Conservation (phyloP, 176 grass and related monocot species). For the Paspalum vaginatum region DNA sequence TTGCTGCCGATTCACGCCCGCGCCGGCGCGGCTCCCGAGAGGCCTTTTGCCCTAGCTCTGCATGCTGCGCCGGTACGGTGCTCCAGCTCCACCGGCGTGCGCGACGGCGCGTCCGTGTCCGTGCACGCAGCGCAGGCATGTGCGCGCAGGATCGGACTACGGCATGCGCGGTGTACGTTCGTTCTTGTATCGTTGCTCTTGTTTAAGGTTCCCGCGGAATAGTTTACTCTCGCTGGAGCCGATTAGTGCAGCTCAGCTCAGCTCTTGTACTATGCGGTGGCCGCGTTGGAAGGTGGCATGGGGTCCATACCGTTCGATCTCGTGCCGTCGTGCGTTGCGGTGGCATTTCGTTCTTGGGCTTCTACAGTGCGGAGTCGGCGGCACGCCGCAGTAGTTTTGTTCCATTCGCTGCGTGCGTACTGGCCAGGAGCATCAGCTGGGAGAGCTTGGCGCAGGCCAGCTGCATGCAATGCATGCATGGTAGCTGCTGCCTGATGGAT, state of each 20-base stretch:
- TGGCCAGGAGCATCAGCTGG: not conserved
- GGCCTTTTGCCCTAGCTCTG: not conserved
- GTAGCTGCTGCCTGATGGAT: not conserved
- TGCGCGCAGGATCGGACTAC: not conserved
- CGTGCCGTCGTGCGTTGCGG: conserved; percentile 40
- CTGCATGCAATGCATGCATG: conserved; percentile 22
- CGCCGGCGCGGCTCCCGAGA: conserved; percentile 2
- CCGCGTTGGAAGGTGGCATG: not conserved
- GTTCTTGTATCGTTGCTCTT: conserved; percentile 32
- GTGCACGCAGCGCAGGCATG: conserved; percentile 15
- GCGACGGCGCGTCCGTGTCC: not conserved
- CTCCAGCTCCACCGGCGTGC: no score
- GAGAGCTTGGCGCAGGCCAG: no score
- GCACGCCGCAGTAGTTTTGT: not conserved
- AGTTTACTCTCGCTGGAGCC: no score
- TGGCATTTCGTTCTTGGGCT: conserved; percentile 35
- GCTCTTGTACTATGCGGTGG: not conserved
- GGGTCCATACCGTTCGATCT: conserved; percentile 33
- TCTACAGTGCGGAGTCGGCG: not conserved
- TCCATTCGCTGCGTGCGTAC: not conserved
- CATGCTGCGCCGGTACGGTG: no score
- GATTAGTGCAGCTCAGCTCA: no score
- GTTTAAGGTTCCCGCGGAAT: conserved; percentile 26
- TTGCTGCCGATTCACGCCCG: not conserved
- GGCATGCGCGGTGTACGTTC: conserved; percentile 23